These are phyloP conservation scores for Trichoderma endophyticum DNA, from an alignment of 2,329 filamentous ascomycete species.

Conservation along the genomic window DNA sequence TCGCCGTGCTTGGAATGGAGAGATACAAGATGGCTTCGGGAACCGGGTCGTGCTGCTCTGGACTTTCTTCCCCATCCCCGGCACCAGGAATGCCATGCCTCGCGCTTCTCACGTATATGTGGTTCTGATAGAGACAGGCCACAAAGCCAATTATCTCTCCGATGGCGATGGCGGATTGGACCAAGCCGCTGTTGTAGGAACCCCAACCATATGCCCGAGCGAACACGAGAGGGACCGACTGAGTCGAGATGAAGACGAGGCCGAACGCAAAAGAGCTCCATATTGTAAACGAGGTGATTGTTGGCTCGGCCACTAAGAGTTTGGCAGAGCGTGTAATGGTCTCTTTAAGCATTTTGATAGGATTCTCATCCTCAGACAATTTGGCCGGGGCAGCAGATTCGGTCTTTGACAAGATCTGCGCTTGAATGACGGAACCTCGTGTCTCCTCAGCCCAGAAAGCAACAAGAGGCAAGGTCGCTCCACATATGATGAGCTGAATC, in stretches of 20 bases:
- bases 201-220: not conserved
- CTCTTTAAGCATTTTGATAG: not conserved
- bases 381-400: not conserved
- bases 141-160: not conserved
- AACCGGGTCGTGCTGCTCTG: not conserved
- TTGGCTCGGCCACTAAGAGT: not conserved
- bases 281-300: not conserved
- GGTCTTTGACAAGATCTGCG: not conserved
- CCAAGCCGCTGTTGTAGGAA: not conserved
- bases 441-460: not conserved
- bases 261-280: not conserved
- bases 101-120: not conserved
- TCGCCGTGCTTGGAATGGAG: not conserved
- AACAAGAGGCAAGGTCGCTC: not conserved
- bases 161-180: not conserved
- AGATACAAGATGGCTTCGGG: not conserved
- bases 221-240: not conserved
- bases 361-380: not conserved
- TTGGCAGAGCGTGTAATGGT: not conserved
- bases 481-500: not conserved
- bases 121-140: not conserved
- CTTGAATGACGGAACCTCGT: not conserved
- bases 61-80: not conserved
- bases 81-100: not conserved
- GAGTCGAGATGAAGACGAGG: not conserved